Evolutionary conservation across 345 rosid genomes (phyloP), one percentile per base, ranked within the genome.

Genomic region (Salix caprea): DNA sequence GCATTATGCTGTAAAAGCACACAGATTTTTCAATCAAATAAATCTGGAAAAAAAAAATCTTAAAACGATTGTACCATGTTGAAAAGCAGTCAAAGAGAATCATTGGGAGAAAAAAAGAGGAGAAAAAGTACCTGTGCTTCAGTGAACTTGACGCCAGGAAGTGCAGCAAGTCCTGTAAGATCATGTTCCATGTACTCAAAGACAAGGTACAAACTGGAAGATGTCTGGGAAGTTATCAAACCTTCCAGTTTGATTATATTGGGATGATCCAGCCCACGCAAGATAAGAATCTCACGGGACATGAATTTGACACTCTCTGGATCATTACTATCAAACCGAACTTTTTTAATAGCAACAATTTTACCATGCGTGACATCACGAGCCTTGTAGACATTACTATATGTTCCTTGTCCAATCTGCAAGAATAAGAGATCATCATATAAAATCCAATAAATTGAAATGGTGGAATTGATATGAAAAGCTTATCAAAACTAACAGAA

Each of bases 171-270:
- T 71, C 99, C 99, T 5, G 93, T 92, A 32, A 96, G 96, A 82
- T 96, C 99, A 80, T 96, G 99, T 78, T 96, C 99, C 99, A 96
- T 96, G 69, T 93, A 96, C 84, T 96, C 99, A 10, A 96, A 93
- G 78, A 96, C 87, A 81, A 96, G 96, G 87, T 92, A 93, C 76
- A 96, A 85, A 82, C 91, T 88, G 68, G 90, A 89, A 1, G 98
- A 88, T 40, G 81, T 85, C 73, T 82, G 82, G 62, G 99, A 94
- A 75, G 99, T 88, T 81, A 96, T 92, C 85, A 96, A 80, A 65
- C 97, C 98, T 85, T 96, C 91, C 86, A 96, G 77, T 76, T 93
- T 96, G 67, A 96, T 93, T 75, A 96, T 82, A 81, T 96, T 93
- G 16, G 97, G 96, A 86, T 96, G 99, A 82, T 96, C 90, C 81